Conservation (phyloP, 345 rosid species). For the Brassica napus region DNA sequence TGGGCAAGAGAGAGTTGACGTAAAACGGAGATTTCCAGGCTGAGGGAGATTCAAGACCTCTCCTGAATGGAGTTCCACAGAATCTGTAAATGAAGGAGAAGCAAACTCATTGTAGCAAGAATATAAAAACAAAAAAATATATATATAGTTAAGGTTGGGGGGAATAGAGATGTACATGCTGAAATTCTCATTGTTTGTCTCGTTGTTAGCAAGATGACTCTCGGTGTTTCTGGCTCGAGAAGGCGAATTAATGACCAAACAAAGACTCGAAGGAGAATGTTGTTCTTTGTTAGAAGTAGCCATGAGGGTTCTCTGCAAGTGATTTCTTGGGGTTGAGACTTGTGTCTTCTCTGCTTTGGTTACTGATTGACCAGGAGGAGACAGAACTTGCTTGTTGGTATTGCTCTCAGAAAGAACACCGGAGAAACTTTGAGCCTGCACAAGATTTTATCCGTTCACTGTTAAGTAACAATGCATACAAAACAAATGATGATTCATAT, state of each 20-base stretch:
- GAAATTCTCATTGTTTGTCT: constrained; percentile 61
- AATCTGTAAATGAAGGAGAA: constrained; percentile 52
- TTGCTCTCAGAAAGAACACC: constrained; percentile 63
- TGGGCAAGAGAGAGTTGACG: constrained; percentile 72
- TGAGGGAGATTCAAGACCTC: constrained; percentile 91
- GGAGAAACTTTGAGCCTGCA: constrained; percentile 54
- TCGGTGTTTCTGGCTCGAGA: constrained; percentile 49
- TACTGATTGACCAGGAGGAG: constrained; percentile 62
- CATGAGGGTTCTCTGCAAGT: constrained; percentile 44
- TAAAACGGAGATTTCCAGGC: constrained; percentile 99
- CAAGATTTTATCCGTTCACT: background rate
- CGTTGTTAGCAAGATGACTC: constrained; percentile 45
- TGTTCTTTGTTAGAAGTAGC: constrained; percentile 50
- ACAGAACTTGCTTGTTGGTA: constrained; percentile 45
- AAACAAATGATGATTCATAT: background rate
- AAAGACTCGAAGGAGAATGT: constrained; percentile 49
- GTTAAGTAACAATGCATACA: background rate
- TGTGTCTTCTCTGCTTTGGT: constrained; percentile 44
- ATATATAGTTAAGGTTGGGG: background rate
- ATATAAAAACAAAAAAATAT: background rate
- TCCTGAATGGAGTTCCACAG: constrained; percentile 81
- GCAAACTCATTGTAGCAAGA: constrained; percentile 2
- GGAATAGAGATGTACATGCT: constrained; percentile 55
- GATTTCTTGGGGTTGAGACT: constrained; percentile 59
- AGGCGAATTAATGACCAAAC: constrained; percentile 55